Evolutionary conservation across 1,139 yeast genomes (phyloP), one percentile per base, ranked within the genome.

Genomic region (Saccharomyces hybrid): DNA sequence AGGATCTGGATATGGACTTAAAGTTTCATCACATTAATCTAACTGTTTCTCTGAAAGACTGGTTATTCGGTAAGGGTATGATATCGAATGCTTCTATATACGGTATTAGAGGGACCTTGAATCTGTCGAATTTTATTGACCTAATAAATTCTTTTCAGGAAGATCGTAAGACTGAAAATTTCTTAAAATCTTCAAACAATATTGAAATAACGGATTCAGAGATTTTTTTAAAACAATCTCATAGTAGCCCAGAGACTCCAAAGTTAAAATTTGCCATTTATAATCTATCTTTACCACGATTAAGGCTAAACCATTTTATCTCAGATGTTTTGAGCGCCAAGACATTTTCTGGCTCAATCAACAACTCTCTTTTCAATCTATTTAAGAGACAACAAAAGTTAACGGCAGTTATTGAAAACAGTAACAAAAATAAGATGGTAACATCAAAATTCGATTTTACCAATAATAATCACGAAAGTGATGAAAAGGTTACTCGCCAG

Each of bases 291-390:
- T 66, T 85, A 55, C 84, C 86, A 5, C 78, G 76, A 57, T 66
- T 86, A 46, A 74, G 88, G 48, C 78, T 84, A 16, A 76, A 79
- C 54, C 77, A 85, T 71, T 64, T 83, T 44, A 71, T 84, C 51
- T 71, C 83, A 54, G 93, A 85, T 67, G 77, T 85, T 55, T 78
- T 86, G 71, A 83, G 83, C 65, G 88, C 90, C 14, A 77, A 77
- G 56, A 82, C 84, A 53, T 83, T 84, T 29, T 82, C 85, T 16
- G 95, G 95, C 0, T 81, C 90, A 0, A 75, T 85, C 13, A 85
- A 85, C 63, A 85, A 85, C 56, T 81, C 93, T 0, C 74, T 86
- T 72, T 85, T 85, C 70, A 84, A 89, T 1, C 77, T 86, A 25
- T 93, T 85, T 62, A 84, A 84, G 60, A 72, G 81, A 56, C 83